phyloP scores from a whole-genome alignment of 2,329 filamentous ascomycete genomes.

The Diplodia scrobiculata region DNA sequence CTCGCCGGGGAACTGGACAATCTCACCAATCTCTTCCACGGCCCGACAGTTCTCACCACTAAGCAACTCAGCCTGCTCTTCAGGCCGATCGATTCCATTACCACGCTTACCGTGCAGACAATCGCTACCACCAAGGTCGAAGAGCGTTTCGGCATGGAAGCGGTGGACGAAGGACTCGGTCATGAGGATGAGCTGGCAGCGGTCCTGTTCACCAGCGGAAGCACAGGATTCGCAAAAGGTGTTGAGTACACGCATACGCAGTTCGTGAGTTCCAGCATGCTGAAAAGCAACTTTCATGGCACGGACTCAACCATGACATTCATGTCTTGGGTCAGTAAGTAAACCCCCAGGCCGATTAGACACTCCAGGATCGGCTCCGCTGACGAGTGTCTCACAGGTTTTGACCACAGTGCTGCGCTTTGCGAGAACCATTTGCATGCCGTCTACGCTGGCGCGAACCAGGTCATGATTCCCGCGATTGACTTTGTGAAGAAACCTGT shows the following conservation, averaged over 20 bases:
- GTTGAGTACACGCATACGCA: conserved; percentile 52
- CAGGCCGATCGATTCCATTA: background rate
- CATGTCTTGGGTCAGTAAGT: conserved; percentile 30
- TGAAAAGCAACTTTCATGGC: conserved; percentile 7
- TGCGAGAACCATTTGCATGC: conserved; percentile 57
- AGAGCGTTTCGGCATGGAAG: background rate
- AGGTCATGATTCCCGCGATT: conserved; percentile 51
- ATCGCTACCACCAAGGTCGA: conserved; percentile 13
- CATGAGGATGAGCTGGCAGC: conserved; percentile 16
- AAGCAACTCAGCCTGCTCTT: conserved; percentile 20
- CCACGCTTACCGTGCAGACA: background rate
- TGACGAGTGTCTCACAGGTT: conserved; percentile 4
- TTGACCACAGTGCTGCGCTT: conserved; percentile 58
- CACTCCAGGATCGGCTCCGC: background rate
- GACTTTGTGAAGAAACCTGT: conserved; percentile 48
- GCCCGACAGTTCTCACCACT: conserved; percentile 20
- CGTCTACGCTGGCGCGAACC: conserved; percentile 46
- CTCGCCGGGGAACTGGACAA: conserved; percentile 26
- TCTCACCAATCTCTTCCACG: conserved; percentile 23
- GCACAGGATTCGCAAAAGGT: conserved; percentile 56
- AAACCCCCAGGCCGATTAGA: background rate
- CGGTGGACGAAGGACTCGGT: conserved; percentile 3
- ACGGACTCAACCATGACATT: conserved; percentile 24
- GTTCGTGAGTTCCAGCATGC: conserved; percentile 37
- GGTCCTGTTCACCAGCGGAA: conserved; percentile 41